Conservation (phyloP, 208 protist species). For the Trypanosoma congolense region DNA sequence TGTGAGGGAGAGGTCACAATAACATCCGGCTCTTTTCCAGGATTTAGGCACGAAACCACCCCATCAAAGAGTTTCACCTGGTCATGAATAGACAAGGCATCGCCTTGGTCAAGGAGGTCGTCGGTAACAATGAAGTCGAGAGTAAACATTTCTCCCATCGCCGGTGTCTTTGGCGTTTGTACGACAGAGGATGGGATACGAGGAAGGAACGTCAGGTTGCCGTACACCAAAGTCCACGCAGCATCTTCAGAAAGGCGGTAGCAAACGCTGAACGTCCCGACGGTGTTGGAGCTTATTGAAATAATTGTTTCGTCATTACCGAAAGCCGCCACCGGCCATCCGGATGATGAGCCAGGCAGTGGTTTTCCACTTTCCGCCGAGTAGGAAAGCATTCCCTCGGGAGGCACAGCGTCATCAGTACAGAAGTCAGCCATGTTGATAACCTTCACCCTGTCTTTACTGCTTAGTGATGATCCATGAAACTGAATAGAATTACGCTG, state of each 20-base stretch:
- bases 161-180: slow-evolving; percentile 37
- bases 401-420: slow-evolving; percentile 49
- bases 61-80: slow-evolving; percentile 62
- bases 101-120: slow-evolving; percentile 1
- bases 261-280: slow-evolving; percentile 75
- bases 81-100: slow-evolving; percentile 37
- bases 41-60: slow-evolving; percentile 43
- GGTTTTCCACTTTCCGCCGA: not conserved
- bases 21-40: slow-evolving; percentile 10
- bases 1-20: slow-evolving; percentile 53
- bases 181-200: slow-evolving; percentile 50
- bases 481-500: slow-evolving; percentile 65
- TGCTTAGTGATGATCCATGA: slow-evolving; percentile 43
- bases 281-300: slow-evolving; percentile 50
- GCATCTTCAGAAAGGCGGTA: slow-evolving; percentile 71
- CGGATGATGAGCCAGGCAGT: slow-evolving; percentile 20
- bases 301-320: slow-evolving; percentile 40
- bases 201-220: slow-evolving; percentile 50
- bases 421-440: slow-evolving; percentile 60
- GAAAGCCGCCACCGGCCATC: slow-evolving; percentile 49
- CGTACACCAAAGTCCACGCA: slow-evolving; percentile 88
- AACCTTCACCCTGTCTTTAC: slow-evolving; percentile 67
- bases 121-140: slow-evolving; percentile 48
- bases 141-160: slow-evolving; percentile 85
- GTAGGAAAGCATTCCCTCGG: slow-evolving; percentile 48